These are phyloP conservation scores for Trametes cubensis DNA, from an alignment of 768 basidiomycete genomes.

Conservation along the genomic window DNA sequence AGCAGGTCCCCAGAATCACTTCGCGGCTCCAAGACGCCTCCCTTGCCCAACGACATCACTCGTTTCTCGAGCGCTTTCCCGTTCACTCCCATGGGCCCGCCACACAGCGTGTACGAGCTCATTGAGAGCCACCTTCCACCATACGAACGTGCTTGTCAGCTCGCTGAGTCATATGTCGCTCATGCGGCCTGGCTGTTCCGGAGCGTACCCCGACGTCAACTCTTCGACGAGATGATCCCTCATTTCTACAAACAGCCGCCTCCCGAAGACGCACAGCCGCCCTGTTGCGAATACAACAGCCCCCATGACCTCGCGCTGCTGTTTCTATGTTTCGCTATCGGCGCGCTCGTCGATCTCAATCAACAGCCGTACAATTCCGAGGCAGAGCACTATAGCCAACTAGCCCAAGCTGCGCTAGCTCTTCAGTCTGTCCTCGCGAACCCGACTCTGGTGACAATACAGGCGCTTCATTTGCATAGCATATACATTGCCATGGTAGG, in stretches of 20 bases:
- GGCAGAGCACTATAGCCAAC: constrained; percentile 63
- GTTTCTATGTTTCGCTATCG: constrained; percentile 36
- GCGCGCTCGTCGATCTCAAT: constrained; percentile 34
- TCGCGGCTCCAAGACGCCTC: constrained; percentile 34
- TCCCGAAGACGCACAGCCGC: constrained; percentile 27
- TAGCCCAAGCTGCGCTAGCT: constrained; percentile 65
- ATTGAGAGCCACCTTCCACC: constrained; percentile 58
- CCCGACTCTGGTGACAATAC: constrained; percentile 70
- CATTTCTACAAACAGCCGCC: constrained; percentile 50
- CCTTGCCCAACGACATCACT: constrained; percentile 37
- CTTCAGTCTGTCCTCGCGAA: constrained; percentile 72
- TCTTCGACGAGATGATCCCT: constrained; percentile 66
- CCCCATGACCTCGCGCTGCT: constrained; percentile 39
- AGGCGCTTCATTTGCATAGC: constrained; percentile 67
- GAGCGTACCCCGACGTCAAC: constrained; percentile 49
- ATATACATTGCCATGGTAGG: constrained; percentile 74
- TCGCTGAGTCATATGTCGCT: constrained; percentile 49
- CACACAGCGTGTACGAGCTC: constrained; percentile 48
- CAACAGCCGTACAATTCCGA: constrained; percentile 38
- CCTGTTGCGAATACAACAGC: constrained; percentile 39
- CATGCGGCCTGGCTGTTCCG: constrained; percentile 58
- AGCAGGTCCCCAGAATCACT: constrained; percentile 32
- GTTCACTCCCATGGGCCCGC: constrained; percentile 59
- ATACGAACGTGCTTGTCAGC: constrained; percentile 49
- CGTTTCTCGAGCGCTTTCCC: constrained; percentile 66